Evolutionary conservation across 345 rosid species (phyloP).

Genomic region (Sapria himalayana): DNA sequence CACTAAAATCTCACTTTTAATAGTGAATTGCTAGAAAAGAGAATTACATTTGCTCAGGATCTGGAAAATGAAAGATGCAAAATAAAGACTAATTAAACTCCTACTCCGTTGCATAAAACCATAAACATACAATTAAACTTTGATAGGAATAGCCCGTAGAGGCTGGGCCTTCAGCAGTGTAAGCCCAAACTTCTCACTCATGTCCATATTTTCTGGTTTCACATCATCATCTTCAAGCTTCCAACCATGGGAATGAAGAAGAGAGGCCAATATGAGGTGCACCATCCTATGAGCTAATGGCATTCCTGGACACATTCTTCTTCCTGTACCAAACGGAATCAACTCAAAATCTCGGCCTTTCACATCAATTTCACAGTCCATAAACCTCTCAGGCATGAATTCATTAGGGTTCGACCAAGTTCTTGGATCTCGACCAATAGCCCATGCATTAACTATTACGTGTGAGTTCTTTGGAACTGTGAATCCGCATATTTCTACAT

Average conservation of each 20-base stretch:
- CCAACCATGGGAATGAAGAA: conserved; percentile 15
- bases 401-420: conserved; percentile 12
- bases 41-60: too few relatives aligned
- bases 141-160: conserved; percentile 8
- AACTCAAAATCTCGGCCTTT: conserved; percentile 13
- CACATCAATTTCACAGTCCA: conserved; percentile 6
- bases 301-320: conserved; percentile 21
- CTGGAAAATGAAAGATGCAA: too few relatives aligned
- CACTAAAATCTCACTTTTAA: too few relatives aligned
- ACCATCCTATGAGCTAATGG: conserved; percentile 17
- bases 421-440: conserved; percentile 18
- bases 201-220: conserved; percentile 6
- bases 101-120: too few relatives aligned
- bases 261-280: conserved; percentile 21
- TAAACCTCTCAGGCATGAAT: conserved; percentile 20
- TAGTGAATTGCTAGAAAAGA: too few relatives aligned
- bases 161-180: conserved; percentile 17
- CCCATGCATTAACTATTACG: conserved; percentile 18
- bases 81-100: too few relatives aligned
- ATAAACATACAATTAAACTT: too few relatives aligned
- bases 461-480: conserved; percentile 14
- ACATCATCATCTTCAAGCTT: conserved; percentile 9
- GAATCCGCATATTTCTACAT: conserved; percentile 13
- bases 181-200: conserved; percentile 12
- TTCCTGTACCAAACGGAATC: conserved; percentile 17